A percentile compares a stretch with the other conserved stretches of the same genome.
phyloP scores from a whole-genome alignment of 78 protist species.

The Dictyostelium brefeldianum region DNA sequence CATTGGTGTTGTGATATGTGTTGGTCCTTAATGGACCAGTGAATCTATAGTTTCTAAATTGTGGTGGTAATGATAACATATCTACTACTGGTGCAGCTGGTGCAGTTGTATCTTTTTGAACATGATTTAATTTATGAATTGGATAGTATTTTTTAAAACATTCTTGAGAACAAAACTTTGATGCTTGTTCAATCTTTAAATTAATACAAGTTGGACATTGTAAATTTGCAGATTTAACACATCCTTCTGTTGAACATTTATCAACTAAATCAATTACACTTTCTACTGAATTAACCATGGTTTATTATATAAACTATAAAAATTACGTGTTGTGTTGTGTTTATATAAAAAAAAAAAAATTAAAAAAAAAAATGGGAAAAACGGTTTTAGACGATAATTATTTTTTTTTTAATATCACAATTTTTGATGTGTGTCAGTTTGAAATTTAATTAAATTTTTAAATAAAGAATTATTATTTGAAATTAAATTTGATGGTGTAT shows the following conservation, averaged over 20 bases:
- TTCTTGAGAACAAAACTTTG: slow-evolving; percentile 79
- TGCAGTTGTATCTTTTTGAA: no score
- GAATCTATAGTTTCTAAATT: slow-evolving; percentile 23
- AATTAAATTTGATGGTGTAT: background rate
- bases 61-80: background rate
- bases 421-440: no score
- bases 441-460: background rate
- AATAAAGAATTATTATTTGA: background rate
- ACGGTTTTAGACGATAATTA: no score
- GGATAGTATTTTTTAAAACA: slow-evolving; percentile 72
- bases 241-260: background rate
- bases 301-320: no score
- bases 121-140: slow-evolving; percentile 59
- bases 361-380: no score
- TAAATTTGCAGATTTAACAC: slow-evolving; percentile 56
- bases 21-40: slow-evolving; percentile 73
- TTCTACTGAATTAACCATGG: no score
- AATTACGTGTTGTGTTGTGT: no score
- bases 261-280: no score
- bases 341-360: no score
- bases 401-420: no score
- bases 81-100: background rate
- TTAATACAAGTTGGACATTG: slow-evolving; percentile 80
- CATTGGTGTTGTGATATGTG: slow-evolving; percentile 30
- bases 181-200: background rate